Base-by-base conservation (phyloP, 208 protist genomes). In the Naegleria fowleri region DNA sequence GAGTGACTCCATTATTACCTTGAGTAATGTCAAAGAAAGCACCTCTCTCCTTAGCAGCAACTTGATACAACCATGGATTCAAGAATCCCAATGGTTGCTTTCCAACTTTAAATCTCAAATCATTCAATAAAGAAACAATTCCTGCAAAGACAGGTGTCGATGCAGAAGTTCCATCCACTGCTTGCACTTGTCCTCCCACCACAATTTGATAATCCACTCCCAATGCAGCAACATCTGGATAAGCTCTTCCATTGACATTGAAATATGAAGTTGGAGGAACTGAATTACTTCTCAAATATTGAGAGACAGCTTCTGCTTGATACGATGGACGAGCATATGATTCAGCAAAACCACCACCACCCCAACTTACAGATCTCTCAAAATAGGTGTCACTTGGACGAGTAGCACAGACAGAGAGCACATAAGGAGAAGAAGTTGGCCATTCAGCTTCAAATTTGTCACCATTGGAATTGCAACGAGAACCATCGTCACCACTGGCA, bases 31-130 rank as follows among this genome's bases (percentile, higher is more conserved):
- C 94, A 92, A 94, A 67, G 22, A 29, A 29, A 67, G 55, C 55
- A 67, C 55, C 55, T 29, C 22, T 67, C 36, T 86, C 90, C n/a
- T 58, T 41, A 5, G 91, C 15, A 16, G 67, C 33, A n/a, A 83
- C 25, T 86, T 91, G 36, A 86, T 96, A 96, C 29, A 96, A 83
- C n/a, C 94, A 58, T 79, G 95, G 95, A 91, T 96, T 96, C 43
- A 96, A 29, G 86, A 96, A 96, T 52, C 95, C 95, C 29, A 96
- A 29, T 38, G 91, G 38, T 36, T 90, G 76, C 51, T 93, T 93
- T 38, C 91, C 91, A 19, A 67, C 90, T 39, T 93, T 89, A 25
- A 96, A 79, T 84, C 91, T 91, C 5, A 90, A 52, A 59, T 93
- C 93, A 90, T 95, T 95, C 4, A 95, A 43, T 5, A 94, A 83